Percentiles rank a stretch among this genome's conserved stretches.
Conservation (phyloP, 495 filamentous ascomycete genomes). For the Jackrogersella multiformis region DNA sequence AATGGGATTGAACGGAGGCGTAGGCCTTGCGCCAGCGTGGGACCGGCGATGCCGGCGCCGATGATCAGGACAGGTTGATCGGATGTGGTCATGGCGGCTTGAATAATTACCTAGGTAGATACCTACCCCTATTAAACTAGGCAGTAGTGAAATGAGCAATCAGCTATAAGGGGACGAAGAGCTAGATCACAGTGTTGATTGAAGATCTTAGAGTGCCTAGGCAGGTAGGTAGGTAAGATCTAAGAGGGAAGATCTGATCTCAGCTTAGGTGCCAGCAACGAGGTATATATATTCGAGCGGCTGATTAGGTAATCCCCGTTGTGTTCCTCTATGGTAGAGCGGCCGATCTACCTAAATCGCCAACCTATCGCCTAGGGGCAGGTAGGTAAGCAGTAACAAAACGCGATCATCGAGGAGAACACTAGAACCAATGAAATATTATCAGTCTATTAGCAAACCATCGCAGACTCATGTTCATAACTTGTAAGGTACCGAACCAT, state of each 20-base stretch:
- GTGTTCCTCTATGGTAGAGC: no score
- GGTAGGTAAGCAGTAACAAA: background rate
- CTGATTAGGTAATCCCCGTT: no score
- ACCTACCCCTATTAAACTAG: background rate
- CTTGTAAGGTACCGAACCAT: background rate
- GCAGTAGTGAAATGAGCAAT: no score
- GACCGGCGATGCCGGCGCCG: constrained; percentile 58
- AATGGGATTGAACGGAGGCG: constrained; percentile 56
- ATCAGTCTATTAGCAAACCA: constrained; percentile 8
- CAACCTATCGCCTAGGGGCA: no score
- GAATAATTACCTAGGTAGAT: background rate
- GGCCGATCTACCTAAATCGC: no score
- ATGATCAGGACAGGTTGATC: constrained; percentile 48
- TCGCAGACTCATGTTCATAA: background rate
- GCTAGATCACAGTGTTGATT: no score
- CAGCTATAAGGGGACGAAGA: no score
- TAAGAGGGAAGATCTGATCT: no score
- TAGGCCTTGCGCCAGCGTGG: constrained; percentile 59
- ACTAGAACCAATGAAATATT: background rate
- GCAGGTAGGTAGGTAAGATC: no score
- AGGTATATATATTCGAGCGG: no score
- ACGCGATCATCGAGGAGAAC: background rate
- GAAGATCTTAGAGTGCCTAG: no score
- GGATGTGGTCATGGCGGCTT: background rate
- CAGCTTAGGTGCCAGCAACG: no score